phyloP scores from a whole-genome alignment of 495 filamentous ascomycete species.

The Aspergillus haitiensis region DNA sequence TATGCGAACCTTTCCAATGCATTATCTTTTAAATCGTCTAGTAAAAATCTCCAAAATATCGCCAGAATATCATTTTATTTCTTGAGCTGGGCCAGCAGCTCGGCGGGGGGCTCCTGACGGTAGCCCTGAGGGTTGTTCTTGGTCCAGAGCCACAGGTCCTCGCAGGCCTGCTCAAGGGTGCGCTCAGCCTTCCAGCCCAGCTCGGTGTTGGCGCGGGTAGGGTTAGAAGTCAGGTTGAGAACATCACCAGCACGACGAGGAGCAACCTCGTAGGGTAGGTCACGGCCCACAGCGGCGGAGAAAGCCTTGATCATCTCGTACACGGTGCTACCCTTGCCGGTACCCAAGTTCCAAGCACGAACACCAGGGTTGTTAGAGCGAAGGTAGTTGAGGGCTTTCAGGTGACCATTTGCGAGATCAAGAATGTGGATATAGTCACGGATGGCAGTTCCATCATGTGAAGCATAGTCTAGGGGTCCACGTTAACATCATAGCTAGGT shows the following conservation, averaged over 20 bases:
- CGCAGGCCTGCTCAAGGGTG: conserved; percentile 89
- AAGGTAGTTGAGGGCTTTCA: conserved; percentile 90
- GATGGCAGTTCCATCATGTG: conserved; percentile 79
- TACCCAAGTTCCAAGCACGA: conserved; percentile 94
- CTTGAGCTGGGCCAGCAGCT: conserved; percentile 73
- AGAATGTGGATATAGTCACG: conserved; percentile 84
- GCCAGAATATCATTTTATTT: conserved; percentile 37
- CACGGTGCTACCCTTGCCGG: conserved; percentile 92
- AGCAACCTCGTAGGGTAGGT: conserved; percentile 85
- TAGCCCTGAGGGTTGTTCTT: conserved; percentile 96
- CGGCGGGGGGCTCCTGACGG: conserved; percentile 81
- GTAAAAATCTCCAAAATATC: neutral
- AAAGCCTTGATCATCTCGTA: conserved; percentile 98
- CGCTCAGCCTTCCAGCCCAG: conserved; percentile 88
- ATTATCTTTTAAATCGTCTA: neutral
- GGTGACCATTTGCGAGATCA: conserved; percentile 84
- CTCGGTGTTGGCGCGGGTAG: conserved; percentile 80
- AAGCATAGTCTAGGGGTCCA: conserved; percentile 71
- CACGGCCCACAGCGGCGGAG: conserved; percentile 76
- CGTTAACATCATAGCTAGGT: too few species aligned
- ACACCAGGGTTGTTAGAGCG: conserved; percentile 87
- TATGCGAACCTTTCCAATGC: conserved; percentile 13
- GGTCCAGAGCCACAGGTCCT: conserved; percentile 92
- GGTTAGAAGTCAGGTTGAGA: conserved; percentile 90
- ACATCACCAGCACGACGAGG: conserved; percentile 85